These are phyloP conservation scores for Chloris gayana DNA, from an alignment of 176 grass and related monocot species.

Conservation along the genomic window DNA sequence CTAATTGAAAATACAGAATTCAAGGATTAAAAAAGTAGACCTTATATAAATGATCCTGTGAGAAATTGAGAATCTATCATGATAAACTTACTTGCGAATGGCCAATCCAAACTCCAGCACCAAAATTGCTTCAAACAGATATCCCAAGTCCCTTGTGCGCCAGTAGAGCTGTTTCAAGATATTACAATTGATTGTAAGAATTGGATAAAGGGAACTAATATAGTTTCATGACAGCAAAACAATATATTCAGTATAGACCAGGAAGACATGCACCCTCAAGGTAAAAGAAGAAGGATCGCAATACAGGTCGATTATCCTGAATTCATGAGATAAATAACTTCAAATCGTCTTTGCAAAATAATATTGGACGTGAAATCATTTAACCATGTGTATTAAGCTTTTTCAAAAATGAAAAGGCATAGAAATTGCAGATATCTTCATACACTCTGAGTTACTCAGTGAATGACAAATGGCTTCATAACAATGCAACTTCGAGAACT, in stretches of 20 bases:
- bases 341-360: neutral
- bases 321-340: neutral
- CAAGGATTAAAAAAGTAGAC: slow-evolving; percentile 4
- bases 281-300: neutral
- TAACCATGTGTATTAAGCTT: neutral
- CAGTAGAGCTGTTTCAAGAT: slow-evolving; percentile 83
- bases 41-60: neutral
- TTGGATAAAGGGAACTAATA: neutral
- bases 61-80: slow-evolving; percentile 13
- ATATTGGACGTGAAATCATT: neutral
- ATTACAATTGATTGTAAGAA: slow-evolving; percentile 13
- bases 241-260: neutral
- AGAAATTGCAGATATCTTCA: neutral
- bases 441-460: neutral
- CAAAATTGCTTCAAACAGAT: slow-evolving; percentile 94
- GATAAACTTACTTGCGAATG: slow-evolving; percentile 71
- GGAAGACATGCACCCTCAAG: slow-evolving; percentile 6
- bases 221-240: neutral
- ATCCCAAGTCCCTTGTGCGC: slow-evolving; percentile 83
- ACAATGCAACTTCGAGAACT: neutral
- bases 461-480: neutral
- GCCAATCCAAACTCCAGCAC: slow-evolving; percentile 87
- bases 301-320: neutral
- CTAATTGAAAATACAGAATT: slow-evolving; percentile 16
- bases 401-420: neutral